Conservation (phyloP, 2,329 filamentous ascomycete genomes). For the Colletotrichum sp. region DNA sequence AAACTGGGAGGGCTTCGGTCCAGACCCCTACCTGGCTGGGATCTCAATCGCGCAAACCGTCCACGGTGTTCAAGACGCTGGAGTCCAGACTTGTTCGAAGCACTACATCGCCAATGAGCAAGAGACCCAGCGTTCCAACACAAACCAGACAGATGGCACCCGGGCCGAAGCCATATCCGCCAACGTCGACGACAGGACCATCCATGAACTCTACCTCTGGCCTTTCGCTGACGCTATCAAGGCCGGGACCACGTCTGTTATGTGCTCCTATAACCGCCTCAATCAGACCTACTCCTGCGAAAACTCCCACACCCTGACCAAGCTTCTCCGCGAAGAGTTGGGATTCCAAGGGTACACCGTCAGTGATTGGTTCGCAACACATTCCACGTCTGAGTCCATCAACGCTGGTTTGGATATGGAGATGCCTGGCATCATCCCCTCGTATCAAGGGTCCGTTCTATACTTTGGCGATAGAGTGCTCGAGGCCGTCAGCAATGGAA, state of each 20-base stretch:
- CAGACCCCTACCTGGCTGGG: slow-evolving; percentile 72
- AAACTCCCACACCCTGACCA: slow-evolving; percentile 48
- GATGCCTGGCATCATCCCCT: slow-evolving; percentile 41
- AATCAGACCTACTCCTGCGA: slow-evolving; percentile 54
- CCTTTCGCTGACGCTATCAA: slow-evolving; percentile 30
- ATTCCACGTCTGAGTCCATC: slow-evolving; percentile 40
- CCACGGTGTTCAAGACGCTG: slow-evolving; percentile 71
- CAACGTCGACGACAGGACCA: slow-evolving; percentile 28
- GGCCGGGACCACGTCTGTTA: slow-evolving; percentile 29
- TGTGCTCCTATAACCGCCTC: slow-evolving; percentile 37
- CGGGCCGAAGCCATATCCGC: slow-evolving; percentile 27
- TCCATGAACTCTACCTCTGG: slow-evolving; percentile 36
- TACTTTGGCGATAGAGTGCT: slow-evolving; percentile 67
- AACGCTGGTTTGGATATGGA: slow-evolving; percentile 48
- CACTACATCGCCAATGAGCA: slow-evolving; percentile 35
- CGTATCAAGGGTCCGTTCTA: slow-evolving; percentile 34
- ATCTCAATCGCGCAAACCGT: slow-evolving; percentile 69
- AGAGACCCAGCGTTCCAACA: slow-evolving; percentile 50
- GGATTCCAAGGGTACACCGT: slow-evolving; percentile 54
- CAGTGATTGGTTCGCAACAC: slow-evolving; percentile 47
- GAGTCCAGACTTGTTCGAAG: slow-evolving; percentile 70
- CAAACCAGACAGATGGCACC: slow-evolving; percentile 60
- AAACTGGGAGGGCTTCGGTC: slow-evolving; percentile 63
- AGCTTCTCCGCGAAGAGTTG: slow-evolving; percentile 53
- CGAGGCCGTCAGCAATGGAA: slow-evolving; percentile 74